Conservation (phyloP, 2,329 filamentous ascomycete species). For the Diaporthe vaccinii region DNA sequence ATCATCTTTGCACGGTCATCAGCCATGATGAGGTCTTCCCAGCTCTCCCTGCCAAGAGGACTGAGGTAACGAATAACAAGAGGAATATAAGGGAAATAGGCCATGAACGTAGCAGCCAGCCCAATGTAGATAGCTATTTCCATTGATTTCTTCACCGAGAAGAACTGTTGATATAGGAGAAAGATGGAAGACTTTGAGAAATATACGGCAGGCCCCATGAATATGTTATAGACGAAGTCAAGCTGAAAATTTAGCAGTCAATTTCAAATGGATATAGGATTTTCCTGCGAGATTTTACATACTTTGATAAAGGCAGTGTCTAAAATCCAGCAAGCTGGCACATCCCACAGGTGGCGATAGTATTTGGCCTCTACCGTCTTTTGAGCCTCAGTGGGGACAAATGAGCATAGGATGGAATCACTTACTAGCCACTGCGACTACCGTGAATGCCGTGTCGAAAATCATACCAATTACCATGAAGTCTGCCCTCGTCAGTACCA, state of each 20-base stretch:
- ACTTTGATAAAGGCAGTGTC: background rate
- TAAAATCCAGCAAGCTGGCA: slow-evolving; percentile 10
- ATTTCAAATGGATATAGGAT: background rate
- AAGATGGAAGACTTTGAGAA: slow-evolving; percentile 16
- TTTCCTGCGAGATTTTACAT: background rate
- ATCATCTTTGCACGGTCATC: background rate
- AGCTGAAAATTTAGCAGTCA: background rate
- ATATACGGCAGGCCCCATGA: background rate
- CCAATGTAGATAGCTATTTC: background rate
- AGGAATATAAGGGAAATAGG: background rate
- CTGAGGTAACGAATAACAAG: background rate
- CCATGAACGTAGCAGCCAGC: background rate
- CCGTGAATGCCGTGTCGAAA: background rate
- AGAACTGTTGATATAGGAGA: background rate
- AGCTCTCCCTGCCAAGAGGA: background rate
- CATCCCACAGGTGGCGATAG: slow-evolving; percentile 8
- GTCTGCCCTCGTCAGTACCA: background rate
- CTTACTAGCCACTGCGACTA: background rate
- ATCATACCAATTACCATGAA: background rate
- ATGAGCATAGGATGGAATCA: too few species aligned
- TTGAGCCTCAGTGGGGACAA: background rate
- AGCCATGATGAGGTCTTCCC: background rate
- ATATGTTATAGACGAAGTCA: background rate
- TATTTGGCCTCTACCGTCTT: background rate
- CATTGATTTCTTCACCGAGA: slow-evolving; percentile 12